These are phyloP conservation scores for Hypoxylon crocopeplum DNA, from an alignment of 495 filamentous ascomycete genomes.

Conservation along the genomic window DNA sequence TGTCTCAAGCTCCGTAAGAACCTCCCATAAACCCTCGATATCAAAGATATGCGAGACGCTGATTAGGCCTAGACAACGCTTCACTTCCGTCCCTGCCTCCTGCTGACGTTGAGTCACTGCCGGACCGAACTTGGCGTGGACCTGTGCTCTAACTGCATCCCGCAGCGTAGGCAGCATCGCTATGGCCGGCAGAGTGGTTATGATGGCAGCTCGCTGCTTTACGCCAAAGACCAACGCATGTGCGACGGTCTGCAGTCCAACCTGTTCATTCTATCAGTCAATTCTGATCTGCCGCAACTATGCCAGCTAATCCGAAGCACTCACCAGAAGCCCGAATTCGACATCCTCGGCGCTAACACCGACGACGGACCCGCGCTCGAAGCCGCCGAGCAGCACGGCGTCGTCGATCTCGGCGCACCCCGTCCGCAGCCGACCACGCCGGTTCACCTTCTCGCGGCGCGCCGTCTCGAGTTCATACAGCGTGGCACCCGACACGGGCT, in stretches of 20 bases:
- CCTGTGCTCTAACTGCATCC: constrained; percentile 40
- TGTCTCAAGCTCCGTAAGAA: constrained; percentile 53
- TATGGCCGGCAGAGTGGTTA: constrained; percentile 45
- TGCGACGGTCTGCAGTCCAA: constrained; percentile 48
- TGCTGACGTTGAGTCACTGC: constrained; percentile 13
- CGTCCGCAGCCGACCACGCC: constrained; percentile 34
- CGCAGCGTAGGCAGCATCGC: constrained; percentile 45
- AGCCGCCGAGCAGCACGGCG: constrained; percentile 50
- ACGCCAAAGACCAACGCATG: constrained; percentile 27
- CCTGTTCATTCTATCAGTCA: constrained; percentile 26
- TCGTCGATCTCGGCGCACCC: constrained; percentile 56
- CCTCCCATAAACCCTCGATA: constrained; percentile 63
- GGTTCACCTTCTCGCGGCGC: constrained; percentile 16
- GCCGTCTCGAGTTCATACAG: constrained; percentile 40
- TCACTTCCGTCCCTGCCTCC: constrained; percentile 23
- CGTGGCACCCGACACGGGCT: constrained; percentile 27
- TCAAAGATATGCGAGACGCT: constrained; percentile 66
- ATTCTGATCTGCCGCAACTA: too few relatives aligned
- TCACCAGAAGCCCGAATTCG: constrained; percentile 47
- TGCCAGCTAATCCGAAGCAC: too few relatives aligned
- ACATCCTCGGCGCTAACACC: constrained; percentile 56
- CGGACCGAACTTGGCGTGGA: constrained; percentile 19
- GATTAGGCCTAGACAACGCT: constrained; percentile 55
- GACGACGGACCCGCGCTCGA: constrained; percentile 55
- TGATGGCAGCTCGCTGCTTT: constrained; percentile 35